Evolutionary conservation across 1,139 yeast genomes (phyloP).

Genomic region (Suhomyces bokatorum): DNA sequence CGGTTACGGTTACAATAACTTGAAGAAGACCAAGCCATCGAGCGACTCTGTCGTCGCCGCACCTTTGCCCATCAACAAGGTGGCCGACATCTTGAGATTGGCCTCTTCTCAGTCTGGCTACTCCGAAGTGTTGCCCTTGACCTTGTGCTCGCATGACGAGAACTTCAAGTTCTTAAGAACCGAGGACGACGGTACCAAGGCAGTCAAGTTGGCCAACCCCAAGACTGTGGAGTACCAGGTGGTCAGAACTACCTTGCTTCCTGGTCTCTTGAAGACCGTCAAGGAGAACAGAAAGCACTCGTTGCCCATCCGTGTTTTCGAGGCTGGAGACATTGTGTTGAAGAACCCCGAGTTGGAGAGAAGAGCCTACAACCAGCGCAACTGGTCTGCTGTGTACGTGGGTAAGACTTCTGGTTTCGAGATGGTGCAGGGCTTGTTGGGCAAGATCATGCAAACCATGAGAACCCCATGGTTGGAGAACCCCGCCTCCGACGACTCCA

Average conservation of each 20-base stretch:
- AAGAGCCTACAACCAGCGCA: slow-evolving; percentile 88
- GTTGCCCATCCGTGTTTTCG: slow-evolving; percentile 92
- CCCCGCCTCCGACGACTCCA: slow-evolving; percentile 48
- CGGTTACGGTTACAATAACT: slow-evolving; percentile 91
- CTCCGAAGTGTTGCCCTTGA: slow-evolving; percentile 93
- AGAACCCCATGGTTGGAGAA: slow-evolving; percentile 81
- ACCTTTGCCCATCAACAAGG: slow-evolving; percentile 87
- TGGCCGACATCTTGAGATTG: slow-evolving; percentile 84
- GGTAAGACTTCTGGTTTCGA: slow-evolving; percentile 97
- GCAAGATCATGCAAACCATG: slow-evolving; percentile 94
- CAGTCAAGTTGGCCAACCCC: slow-evolving; percentile 92
- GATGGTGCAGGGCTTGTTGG: slow-evolving; percentile 88
- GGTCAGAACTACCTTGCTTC: slow-evolving; percentile 89
- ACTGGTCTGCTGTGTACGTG: slow-evolving; percentile 91
- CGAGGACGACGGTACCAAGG: slow-evolving; percentile 70
- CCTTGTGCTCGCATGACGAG: slow-evolving; percentile 95
- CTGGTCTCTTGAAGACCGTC: slow-evolving; percentile 93
- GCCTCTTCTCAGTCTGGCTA: slow-evolving; percentile 96
- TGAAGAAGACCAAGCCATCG: slow-evolving; percentile 78
- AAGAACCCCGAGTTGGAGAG: slow-evolving; percentile 81
- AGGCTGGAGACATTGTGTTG: slow-evolving; percentile 91
- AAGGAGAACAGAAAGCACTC: slow-evolving; percentile 96
- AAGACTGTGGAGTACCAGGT: slow-evolving; percentile 97
- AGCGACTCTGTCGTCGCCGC: slow-evolving; percentile 80
- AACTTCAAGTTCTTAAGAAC: slow-evolving; percentile 83